Evolutionary conservation across 805 yeast genomes (phyloP).

Genomic region (Candida incommunis): DNA sequence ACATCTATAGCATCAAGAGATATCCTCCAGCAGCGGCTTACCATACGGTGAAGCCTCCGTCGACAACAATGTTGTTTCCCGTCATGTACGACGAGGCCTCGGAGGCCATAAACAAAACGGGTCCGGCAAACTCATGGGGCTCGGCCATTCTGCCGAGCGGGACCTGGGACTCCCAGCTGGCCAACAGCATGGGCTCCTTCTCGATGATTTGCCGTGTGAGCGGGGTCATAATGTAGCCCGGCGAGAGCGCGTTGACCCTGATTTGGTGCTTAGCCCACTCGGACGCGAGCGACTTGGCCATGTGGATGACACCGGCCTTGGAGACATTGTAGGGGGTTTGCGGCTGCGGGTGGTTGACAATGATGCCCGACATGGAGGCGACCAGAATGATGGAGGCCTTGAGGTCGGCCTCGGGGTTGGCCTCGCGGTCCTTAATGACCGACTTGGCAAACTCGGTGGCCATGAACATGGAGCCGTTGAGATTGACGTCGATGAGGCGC

Average conservation of each 20-base stretch:
- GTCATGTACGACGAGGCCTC: slow-evolving; percentile 70
- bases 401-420: background rate
- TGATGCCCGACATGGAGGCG: slow-evolving; percentile 34
- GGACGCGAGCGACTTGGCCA: slow-evolving; percentile 53
- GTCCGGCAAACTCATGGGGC: slow-evolving; percentile 70
- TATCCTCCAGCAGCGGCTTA: slow-evolving; percentile 16
- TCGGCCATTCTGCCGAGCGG: slow-evolving; percentile 79
- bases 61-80: slow-evolving; percentile 70
- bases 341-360: slow-evolving; percentile 62
- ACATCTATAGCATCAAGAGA: too few relatives aligned
- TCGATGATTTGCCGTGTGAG: slow-evolving; percentile 57
- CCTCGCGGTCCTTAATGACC: slow-evolving; percentile 29
- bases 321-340: slow-evolving; percentile 60
- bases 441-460: slow-evolving; percentile 63
- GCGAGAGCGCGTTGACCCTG: slow-evolving; percentile 60
- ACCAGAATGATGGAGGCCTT: background rate
- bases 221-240: slow-evolving; percentile 72
- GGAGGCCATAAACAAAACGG: slow-evolving; percentile 58
- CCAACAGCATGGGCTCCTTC: slow-evolving; percentile 35
- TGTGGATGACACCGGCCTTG: slow-evolving; percentile 58
- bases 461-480: slow-evolving; percentile 61
- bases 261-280: slow-evolving; percentile 61
- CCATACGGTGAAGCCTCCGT: slow-evolving; percentile 84
- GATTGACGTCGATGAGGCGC: slow-evolving; percentile 52
- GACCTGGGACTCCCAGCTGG: slow-evolving; percentile 55